A percentile compares a stretch with the other conserved stretches of the same genome.
Conservation (phyloP, 106 monocot species). For the Dendrobium chrysotoxum region DNA sequence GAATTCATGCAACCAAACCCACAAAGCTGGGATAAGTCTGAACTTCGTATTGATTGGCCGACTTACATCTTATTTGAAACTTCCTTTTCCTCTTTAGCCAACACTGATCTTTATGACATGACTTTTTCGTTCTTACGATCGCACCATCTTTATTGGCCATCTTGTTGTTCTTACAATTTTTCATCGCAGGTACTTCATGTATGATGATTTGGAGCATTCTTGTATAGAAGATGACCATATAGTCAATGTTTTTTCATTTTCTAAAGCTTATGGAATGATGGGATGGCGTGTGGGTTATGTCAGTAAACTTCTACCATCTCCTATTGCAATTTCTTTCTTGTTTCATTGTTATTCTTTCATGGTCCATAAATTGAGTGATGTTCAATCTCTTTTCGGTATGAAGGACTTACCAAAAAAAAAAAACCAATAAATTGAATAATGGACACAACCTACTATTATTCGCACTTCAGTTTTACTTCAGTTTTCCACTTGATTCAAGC, state of each 20-base stretch:
- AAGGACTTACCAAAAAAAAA: no score
- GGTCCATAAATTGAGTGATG: background rate
- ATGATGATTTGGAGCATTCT: conserved; percentile 86
- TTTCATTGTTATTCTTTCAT: background rate
- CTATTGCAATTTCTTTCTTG: background rate
- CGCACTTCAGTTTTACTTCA: no score
- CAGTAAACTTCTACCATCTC: conserved; percentile 24
- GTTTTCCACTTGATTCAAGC: no score
- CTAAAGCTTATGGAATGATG: conserved; percentile 99
- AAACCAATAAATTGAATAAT: no score
- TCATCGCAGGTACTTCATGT: conserved; percentile 86
- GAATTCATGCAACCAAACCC: background rate
- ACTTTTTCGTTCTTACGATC: background rate
- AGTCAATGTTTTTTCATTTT: conserved; percentile 96
- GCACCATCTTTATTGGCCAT: background rate
- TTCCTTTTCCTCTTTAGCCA: background rate
- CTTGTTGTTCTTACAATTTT: background rate
- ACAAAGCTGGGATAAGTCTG: background rate
- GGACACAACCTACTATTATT: no score
- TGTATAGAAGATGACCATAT: conserved; percentile 88
- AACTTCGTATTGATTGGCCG: background rate
- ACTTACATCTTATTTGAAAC: background rate
- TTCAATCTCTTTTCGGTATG: no score
- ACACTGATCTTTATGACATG: background rate
- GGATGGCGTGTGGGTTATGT: conserved; percentile 99